Conservation (phyloP, 352 stramenopile species). For the Pythium aquatile region DNA sequence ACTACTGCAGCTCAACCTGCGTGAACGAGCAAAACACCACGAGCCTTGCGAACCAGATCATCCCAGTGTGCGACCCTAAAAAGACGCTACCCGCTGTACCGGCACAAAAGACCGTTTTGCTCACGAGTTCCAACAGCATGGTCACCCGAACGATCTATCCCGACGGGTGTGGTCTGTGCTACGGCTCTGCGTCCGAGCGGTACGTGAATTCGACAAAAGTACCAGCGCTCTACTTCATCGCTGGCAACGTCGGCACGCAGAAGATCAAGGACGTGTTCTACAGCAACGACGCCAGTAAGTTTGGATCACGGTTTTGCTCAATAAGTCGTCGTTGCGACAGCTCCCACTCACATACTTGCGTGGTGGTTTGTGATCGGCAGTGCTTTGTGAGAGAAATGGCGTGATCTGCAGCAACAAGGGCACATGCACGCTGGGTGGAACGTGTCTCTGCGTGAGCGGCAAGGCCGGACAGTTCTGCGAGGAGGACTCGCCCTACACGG, state of each 20-base stretch:
- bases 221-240: slow-evolving; percentile 61
- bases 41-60: slow-evolving; percentile 54
- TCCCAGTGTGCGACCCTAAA: slow-evolving; percentile 51
- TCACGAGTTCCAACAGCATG: slow-evolving; percentile 38
- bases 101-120: slow-evolving; percentile 36
- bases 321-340: neutral
- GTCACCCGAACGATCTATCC: slow-evolving; percentile 63
- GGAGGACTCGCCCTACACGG: slow-evolving; percentile 40
- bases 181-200: slow-evolving; percentile 33
- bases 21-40: slow-evolving; percentile 43
- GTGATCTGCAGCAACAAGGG: slow-evolving; percentile 65
- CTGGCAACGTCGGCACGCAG: slow-evolving; percentile 62
- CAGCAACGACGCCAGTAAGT: slow-evolving; percentile 62
- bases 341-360: neutral
- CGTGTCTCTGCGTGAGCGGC: slow-evolving; percentile 56
- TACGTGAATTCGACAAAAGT: slow-evolving; percentile 60
- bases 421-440: slow-evolving; percentile 63
- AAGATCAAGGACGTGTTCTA: slow-evolving; percentile 78
- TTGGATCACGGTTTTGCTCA: neutral
- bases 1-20: slow-evolving; percentile 58
- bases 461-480: slow-evolving; percentile 65
- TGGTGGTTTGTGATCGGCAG: slow-evolving; percentile 26
- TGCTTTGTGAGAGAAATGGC: slow-evolving; percentile 73
- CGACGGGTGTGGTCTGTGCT: slow-evolving; percentile 68
- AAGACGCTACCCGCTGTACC: slow-evolving; percentile 37